Base-by-base conservation (phyloP, 495 filamentous ascomycete genomes). In the Amorphotheca resinae region DNA sequence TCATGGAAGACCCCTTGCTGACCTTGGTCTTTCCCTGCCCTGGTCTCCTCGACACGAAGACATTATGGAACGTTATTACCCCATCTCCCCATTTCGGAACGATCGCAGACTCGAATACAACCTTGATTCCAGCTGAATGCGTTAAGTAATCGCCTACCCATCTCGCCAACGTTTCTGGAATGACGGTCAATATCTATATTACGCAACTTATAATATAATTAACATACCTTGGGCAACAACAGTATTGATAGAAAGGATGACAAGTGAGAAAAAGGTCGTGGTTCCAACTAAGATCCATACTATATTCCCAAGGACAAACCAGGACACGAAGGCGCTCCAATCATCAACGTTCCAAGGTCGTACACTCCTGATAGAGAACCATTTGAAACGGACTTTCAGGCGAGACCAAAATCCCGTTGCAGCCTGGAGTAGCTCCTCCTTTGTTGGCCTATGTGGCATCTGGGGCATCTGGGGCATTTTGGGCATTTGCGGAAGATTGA, bases 121-220 rank as follows among this genome's bases (percentile, higher is more conserved):
- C 84, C 47, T 88, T 91, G n/a, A 95, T 64, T 2, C 91, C 91
- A 26, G 89, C 91, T 15, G 87, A 93, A 52, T 84, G 82, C 2
- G 91, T 98, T 3, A 98, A 69, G 59, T 96, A 95, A 60, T 96
- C 93, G 2, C 91, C 91, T 28, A 96, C 73, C 80, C 84, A 93
- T 44, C 83, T 72, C 17, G 93, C 91, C 3, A 98, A 64, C 4
- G 86, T 95, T 74, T 98, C 91, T 87, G 42, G 31, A 18, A 41
- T 14, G 22, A 7, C 16, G 15, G 17, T 48, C 31, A 33, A 40
- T 7, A 14, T 6, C 16, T 23, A 5, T 0, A 22, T 16, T 3
- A 16, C 11, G 18, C 4, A 12, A 14, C 1, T 26, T 32, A n/a
- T 14, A 14, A 22, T 4, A 11, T 2, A 22, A n/a, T 25, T 22